Evolutionary conservation across 352 stramenopile genomes (phyloP).

Genomic region (Globisporangium nodosum): DNA sequence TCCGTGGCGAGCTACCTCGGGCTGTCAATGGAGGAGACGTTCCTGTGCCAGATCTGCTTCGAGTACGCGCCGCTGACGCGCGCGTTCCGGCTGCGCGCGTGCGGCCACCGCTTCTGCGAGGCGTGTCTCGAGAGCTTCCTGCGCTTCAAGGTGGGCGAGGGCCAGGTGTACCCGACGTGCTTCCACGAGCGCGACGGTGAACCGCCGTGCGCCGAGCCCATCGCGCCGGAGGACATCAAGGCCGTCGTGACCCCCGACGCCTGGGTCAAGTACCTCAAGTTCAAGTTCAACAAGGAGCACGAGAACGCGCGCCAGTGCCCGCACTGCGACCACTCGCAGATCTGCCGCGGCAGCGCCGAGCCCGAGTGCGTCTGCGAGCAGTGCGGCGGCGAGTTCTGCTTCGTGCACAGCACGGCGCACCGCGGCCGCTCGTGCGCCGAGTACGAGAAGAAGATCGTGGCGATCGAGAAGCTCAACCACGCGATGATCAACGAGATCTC

Average conservation of each 20-base stretch:
- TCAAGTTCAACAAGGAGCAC: slow-evolving; percentile 84
- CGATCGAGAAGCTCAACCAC: slow-evolving; percentile 82
- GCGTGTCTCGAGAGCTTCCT: slow-evolving; percentile 56
- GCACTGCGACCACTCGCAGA: slow-evolving; percentile 50
- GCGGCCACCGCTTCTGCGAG: slow-evolving; percentile 55
- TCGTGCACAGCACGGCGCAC: slow-evolving; percentile 85
- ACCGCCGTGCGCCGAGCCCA: slow-evolving; percentile 29
- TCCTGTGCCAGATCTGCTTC: slow-evolving; percentile 75
- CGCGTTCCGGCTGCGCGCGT: slow-evolving; percentile 33
- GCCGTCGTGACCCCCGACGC: slow-evolving; percentile 35
- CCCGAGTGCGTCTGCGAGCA: slow-evolving; percentile 39
- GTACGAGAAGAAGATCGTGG: slow-evolving; percentile 72
- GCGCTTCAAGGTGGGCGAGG: slow-evolving; percentile 69
- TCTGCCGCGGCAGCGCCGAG: slow-evolving; percentile 30
- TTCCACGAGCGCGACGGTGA: slow-evolving; percentile 38
- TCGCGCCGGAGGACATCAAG: slow-evolving; percentile 42
- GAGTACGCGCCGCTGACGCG: slow-evolving; percentile 41
- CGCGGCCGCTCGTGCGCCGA: slow-evolving; percentile 53
- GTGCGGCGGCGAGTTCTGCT: slow-evolving; percentile 72
- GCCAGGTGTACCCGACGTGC: slow-evolving; percentile 66
- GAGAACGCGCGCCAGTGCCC: slow-evolving; percentile 51
- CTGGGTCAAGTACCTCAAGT: slow-evolving; percentile 75
- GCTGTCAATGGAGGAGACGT: slow-evolving; percentile 62
- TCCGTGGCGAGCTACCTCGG: slow-evolving; percentile 50
- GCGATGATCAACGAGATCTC: slow-evolving; percentile 72